phyloP scores from a whole-genome alignment of 139 green algal genomes.

The Chlorella sorokiniana region DNA sequence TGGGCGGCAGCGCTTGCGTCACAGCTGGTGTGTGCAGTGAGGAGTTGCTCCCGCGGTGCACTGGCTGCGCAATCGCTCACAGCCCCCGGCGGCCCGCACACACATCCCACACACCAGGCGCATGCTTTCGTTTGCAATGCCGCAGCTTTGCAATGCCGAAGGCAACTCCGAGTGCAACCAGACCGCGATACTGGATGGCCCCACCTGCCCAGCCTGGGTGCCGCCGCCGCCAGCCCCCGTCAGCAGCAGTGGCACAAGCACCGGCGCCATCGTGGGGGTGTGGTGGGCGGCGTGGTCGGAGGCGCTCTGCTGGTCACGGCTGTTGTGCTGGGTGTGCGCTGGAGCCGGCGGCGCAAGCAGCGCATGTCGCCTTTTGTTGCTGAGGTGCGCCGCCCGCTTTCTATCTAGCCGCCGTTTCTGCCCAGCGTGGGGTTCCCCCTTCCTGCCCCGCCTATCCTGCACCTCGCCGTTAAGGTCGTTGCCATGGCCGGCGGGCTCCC shows the following conservation, averaged over 20 bases:
- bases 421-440: too few species aligned
- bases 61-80: too few species aligned
- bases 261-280: slow-evolving; percentile 15
- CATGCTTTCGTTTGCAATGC: too few species aligned
- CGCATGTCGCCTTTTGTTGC: slow-evolving; percentile 27
- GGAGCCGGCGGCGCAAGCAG: slow-evolving; percentile 12
- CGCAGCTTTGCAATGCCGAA: slow-evolving; percentile 2
- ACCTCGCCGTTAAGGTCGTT: too few species aligned
- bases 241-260: slow-evolving; percentile 2
- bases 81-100: too few species aligned
- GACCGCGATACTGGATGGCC: slow-evolving; percentile 6
- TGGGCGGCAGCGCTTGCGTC: too few species aligned
- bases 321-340: neutral
- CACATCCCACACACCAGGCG: too few species aligned
- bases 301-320: neutral
- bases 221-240: neutral
- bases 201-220: neutral
- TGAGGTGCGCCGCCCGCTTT: slow-evolving; percentile 10
- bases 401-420: too few species aligned
- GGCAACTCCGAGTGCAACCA: slow-evolving; percentile 15
- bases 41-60: too few species aligned
- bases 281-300: slow-evolving; percentile 16
- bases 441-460: too few species aligned
- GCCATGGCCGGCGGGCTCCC: too few species aligned
- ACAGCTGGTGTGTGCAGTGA: too few species aligned